Percentiles rank a stretch among this genome's conserved stretches.
Evolutionary conservation across 371 early-diverging fungal species (phyloP).

Genomic region (Sporodiniella umbellata): DNA sequence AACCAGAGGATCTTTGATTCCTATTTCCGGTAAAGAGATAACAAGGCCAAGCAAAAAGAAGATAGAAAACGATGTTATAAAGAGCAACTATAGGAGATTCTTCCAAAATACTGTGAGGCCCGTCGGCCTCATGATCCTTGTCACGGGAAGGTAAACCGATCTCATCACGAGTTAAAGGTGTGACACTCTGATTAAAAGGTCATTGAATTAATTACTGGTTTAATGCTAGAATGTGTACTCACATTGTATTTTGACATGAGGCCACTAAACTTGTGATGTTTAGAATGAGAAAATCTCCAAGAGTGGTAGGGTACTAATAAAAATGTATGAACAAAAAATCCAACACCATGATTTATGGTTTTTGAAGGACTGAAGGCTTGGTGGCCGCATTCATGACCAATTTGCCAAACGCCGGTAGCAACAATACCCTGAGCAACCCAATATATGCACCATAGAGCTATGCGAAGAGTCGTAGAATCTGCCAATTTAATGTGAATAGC

Average conservation of each 20-base stretch:
- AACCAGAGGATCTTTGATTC: slow-evolving; percentile 67
- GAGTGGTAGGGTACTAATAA: slow-evolving; percentile 85
- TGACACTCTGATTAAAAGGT: slow-evolving; percentile 62
- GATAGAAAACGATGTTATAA: slow-evolving; percentile 56
- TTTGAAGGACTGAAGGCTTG: slow-evolving; percentile 77
- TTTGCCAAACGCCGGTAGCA: slow-evolving; percentile 84
- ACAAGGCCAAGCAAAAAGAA: slow-evolving; percentile 81
- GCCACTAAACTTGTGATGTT: slow-evolving; percentile 82
- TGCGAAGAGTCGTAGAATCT: slow-evolving; percentile 43
- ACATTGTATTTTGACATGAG: slow-evolving; percentile 81
- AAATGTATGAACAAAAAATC: slow-evolving; percentile 78
- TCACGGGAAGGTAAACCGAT: slow-evolving; percentile 42
- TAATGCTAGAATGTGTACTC: no score
- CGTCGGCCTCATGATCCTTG: slow-evolving; percentile 37
- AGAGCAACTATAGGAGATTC: slow-evolving; percentile 67
- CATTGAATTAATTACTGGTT: no score
- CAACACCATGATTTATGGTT: slow-evolving; percentile 75
- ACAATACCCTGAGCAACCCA: slow-evolving; percentile 81
- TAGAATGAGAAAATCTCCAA: slow-evolving; percentile 72
- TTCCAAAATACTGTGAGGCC: slow-evolving; percentile 47
- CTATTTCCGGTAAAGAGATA: slow-evolving; percentile 74
- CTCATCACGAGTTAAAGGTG: slow-evolving; percentile 65
- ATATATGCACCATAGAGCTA: slow-evolving; percentile 70
- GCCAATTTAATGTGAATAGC: slow-evolving; percentile 68
- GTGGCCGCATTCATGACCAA: slow-evolving; percentile 90